phyloP scores from a whole-genome alignment of 1,284 basidiomycete species.

The Athelia sp. region DNA sequence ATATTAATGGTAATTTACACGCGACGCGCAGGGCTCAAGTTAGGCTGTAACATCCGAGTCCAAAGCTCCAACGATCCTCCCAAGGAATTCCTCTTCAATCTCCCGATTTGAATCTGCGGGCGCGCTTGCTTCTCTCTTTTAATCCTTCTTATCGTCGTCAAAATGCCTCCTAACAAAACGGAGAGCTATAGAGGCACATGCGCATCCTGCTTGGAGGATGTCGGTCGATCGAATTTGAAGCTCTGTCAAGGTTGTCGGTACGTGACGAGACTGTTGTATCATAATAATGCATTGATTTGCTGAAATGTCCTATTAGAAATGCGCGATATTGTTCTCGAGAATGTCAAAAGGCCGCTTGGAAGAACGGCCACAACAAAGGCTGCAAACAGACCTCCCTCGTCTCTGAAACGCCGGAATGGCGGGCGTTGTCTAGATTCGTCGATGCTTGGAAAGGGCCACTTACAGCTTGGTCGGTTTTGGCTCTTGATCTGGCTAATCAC shows the following conservation, averaged over 20 bases:
- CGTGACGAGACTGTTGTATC: conserved; percentile 6
- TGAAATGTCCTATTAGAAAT: conserved; percentile 9
- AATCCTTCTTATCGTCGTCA: too few relatives aligned
- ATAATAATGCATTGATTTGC: too few relatives aligned
- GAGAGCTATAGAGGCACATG: conserved; percentile 14
- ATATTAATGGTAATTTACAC: too few relatives aligned
- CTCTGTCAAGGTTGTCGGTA: conserved; percentile 24
- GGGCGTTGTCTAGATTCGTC: conserved; percentile 19
- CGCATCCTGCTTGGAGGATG: conserved; percentile 20
- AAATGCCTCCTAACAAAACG: too few relatives aligned
- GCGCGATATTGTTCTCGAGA: conserved; percentile 25
- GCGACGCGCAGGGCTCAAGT: too few relatives aligned
- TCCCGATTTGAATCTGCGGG: too few relatives aligned
- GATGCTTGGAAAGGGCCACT: conserved; percentile 18
- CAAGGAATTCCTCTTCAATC: too few relatives aligned
- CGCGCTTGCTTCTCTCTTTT: too few relatives aligned
- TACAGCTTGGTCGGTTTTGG: conserved; percentile 15
- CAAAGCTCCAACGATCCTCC: too few relatives aligned
- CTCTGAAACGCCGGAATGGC: conserved; percentile 12
- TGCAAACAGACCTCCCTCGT: conserved; percentile 10
- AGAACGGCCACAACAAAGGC: conserved; percentile 12
- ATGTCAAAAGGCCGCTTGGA: conserved; percentile 23
- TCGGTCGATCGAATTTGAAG: conserved; percentile 23
- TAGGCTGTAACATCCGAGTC: too few relatives aligned
- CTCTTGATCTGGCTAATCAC: conserved; percentile 23